These are phyloP conservation scores for Themeda triandra DNA, from an alignment of 176 grass and related monocot genomes.

Conservation along the genomic window DNA sequence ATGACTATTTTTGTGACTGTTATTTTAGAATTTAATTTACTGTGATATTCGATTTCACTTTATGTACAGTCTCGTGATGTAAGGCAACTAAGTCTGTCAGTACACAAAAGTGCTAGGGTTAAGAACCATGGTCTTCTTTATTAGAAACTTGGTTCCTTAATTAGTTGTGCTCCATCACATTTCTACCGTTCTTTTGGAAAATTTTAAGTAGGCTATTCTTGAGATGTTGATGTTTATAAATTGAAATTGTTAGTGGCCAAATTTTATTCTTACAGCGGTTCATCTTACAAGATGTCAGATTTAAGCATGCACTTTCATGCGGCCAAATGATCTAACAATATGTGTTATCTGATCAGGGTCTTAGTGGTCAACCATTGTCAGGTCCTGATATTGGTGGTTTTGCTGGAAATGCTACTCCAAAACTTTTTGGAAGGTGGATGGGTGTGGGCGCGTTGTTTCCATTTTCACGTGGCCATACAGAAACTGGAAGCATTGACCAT, in stretches of 20 bases:
- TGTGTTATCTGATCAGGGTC: constrained; percentile 49
- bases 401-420: constrained; percentile 88
- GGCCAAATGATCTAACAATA: neutral
- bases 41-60: neutral
- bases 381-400: constrained; percentile 98
- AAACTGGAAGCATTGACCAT: constrained; percentile 73
- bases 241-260: neutral
- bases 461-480: constrained; percentile 86
- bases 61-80: neutral
- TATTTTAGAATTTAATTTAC: neutral
- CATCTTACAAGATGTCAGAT: neutral
- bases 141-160: neutral
- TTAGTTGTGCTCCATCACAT: neutral
- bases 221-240: neutral
- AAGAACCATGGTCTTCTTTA: neutral
- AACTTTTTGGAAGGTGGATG: constrained; percentile 97
- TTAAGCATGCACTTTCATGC: neutral
- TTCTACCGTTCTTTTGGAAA: neutral
- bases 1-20: neutral
- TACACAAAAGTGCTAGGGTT: neutral
- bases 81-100: neutral
- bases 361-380: constrained; percentile 89
- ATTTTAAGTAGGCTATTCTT: neutral
- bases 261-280: neutral
- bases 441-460: constrained; percentile 84